phyloP scores from a whole-genome alignment of 2,329 filamentous ascomycete genomes.

The Trichoderma hamatum region DNA sequence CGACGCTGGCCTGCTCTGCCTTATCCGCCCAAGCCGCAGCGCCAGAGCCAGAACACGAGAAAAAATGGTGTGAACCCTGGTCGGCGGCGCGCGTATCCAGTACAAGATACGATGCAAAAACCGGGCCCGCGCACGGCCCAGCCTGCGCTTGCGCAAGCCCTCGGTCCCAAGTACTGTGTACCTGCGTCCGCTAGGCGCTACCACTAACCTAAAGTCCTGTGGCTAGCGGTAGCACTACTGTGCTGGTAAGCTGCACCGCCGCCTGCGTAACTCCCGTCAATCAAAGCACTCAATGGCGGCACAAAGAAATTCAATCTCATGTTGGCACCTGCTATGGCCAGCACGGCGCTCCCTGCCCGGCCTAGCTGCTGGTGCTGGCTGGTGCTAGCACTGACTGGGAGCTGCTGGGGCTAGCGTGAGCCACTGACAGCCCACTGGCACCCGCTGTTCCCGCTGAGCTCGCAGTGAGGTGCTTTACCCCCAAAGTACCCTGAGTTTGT shows the following conservation, averaged over 20 bases:
- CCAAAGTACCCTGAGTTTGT: neutral
- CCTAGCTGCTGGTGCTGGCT: neutral
- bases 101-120: constrained; percentile 25
- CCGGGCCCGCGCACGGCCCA: constrained; percentile 2
- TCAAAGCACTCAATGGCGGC: neutral
- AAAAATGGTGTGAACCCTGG: constrained; percentile 19
- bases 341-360: neutral
- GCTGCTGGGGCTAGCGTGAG: constrained; percentile 5
- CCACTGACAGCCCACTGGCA: constrained; percentile 23
- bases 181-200: constrained; percentile 17
- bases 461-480: neutral
- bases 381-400: neutral
- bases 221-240: constrained; percentile 3
- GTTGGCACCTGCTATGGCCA: neutral
- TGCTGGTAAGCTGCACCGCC: neutral
- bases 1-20: constrained; percentile 6
- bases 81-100: constrained; percentile 4
- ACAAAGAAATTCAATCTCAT: neutral
- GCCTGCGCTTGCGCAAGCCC: neutral
- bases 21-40: constrained; percentile 20
- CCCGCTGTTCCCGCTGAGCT: constrained; percentile 19
- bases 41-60: constrained; percentile 23
- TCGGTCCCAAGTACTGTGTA: constrained; percentile 18
- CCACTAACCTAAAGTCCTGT: neutral
- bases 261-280: neutral